These are phyloP conservation scores for Coleophoma cylindrospora DNA, from an alignment of 2,329 filamentous ascomycete genomes.

Conservation along the genomic window DNA sequence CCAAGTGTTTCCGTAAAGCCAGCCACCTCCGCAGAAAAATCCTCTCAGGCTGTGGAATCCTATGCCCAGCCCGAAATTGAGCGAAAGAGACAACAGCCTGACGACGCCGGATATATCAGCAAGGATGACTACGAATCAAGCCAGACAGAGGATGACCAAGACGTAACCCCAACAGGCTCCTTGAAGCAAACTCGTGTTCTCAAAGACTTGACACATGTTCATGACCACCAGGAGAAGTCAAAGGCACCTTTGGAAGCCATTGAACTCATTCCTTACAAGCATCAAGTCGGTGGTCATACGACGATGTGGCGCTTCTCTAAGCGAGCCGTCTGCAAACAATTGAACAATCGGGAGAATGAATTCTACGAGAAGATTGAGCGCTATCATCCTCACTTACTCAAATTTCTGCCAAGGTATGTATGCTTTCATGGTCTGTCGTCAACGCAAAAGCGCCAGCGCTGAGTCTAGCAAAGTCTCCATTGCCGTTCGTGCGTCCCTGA, in stretches of 20 bases:
- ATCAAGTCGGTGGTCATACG: constrained; percentile 95
- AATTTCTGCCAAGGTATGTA: constrained; percentile 78
- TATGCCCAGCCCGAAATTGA: constrained; percentile 7
- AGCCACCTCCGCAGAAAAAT: constrained; percentile 17
- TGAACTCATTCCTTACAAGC: constrained; percentile 92
- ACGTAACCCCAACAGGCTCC: constrained; percentile 24
- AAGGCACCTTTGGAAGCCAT: constrained; percentile 74
- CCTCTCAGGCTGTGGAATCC: constrained; percentile 1
- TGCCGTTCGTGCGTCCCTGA: constrained; percentile 1
- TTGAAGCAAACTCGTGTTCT: constrained; percentile 30
- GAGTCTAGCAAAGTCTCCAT: constrained; percentile 15
- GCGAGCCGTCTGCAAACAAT: constrained; percentile 92
- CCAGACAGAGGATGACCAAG: constrained; percentile 16
- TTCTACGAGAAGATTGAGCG: constrained; percentile 97
- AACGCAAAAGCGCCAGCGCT: constrained; percentile 7
- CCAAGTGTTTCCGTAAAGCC: constrained; percentile 17
- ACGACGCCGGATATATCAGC: constrained; percentile 18
- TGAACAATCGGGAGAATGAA: constrained; percentile 97
- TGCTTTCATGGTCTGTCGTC: constrained; percentile 7
- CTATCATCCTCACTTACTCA: constrained; percentile 81
- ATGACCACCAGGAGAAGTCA: constrained; percentile 41
- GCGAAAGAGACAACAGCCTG: constrained; percentile 11
- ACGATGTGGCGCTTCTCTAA: constrained; percentile 95
- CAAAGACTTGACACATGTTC: constrained; percentile 40
- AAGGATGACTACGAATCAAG: constrained; percentile 16